Evolutionary conservation across 192 early-diverging fungal genomes (phyloP).

Genomic region (Powellomyces hirtus): DNA sequence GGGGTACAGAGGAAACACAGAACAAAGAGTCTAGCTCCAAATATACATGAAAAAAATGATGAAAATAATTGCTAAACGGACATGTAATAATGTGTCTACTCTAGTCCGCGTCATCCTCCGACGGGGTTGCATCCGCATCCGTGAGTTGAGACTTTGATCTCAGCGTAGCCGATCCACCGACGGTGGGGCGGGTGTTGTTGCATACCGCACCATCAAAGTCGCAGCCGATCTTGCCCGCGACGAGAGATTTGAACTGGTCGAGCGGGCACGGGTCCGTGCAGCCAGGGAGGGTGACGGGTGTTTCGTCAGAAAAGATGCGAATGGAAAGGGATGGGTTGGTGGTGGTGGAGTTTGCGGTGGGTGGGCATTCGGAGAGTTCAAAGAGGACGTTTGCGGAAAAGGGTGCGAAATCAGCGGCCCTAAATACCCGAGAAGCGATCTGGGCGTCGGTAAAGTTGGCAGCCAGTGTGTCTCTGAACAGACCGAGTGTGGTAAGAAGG

Average conservation of each 20-base stretch:
- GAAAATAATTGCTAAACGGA: no score
- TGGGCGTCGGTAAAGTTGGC: conserved; percentile 20
- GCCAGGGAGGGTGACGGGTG: conserved; percentile 24
- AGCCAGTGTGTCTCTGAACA: conserved; percentile 7
- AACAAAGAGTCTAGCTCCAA: no score
- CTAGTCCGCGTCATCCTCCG: neutral
- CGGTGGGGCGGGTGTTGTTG: neutral
- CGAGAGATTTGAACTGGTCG: neutral
- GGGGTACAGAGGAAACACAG: no score
- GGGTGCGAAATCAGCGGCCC: conserved; percentile 16
- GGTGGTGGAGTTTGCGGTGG: neutral
- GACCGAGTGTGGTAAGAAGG: conserved; percentile 26
- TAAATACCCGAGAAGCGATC: conserved; percentile 10
- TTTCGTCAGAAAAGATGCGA: conserved; percentile 21
- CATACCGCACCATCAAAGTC: conserved; percentile 27
- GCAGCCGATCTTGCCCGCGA: conserved; percentile 30
- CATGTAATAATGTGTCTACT: no score
- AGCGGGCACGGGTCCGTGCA: conserved; percentile 18
- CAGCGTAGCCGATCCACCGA: neutral
- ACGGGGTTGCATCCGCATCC: neutral
- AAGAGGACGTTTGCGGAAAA: conserved; percentile 35
- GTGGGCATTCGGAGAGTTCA: conserved; percentile 27
- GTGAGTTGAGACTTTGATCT: neutral
- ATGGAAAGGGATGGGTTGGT: no score
- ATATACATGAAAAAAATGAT: no score